Evolutionary conservation across 768 basidiomycete genomes (phyloP), one percentile per base, ranked within the genome.

Genomic region (Filobasidium floriforme): DNA sequence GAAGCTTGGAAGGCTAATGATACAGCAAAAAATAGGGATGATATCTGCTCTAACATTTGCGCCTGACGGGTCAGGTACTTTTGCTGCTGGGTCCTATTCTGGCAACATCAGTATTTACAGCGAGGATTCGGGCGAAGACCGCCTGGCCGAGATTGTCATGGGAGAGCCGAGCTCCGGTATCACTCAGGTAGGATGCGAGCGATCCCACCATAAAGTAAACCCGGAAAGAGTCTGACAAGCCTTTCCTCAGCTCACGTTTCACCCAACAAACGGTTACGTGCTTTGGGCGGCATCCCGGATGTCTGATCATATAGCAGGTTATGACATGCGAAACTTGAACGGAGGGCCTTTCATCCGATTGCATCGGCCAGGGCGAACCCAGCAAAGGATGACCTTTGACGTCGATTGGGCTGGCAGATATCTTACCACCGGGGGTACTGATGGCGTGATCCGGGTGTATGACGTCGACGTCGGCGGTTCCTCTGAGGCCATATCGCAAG

Each of bases 11-110:
- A 49, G 46, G 46, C 18, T 49, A 22, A 22, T 12, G 3, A 49
- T 12, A 18, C 18, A 49, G 46, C 15, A 4, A 49, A 4, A 49
- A n/a, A 40, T 62, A 91, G 92, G 93, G 0, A 90, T 97, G 67
- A 83, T 97, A 51, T 92, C 92, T 4, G 80, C 90, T 0, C 79
- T 98, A 5, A 85, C 89, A 0, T 92, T 96, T 76, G 86, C 85
- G 19, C 82, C 86, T 0, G 85, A 85, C 54, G 80, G 83, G 41
- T 79, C 80, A 0, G 85, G 85, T 46, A 79, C 87, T 15, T 92
- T 86, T 69, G 92, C 91, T 0, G 91, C 89, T 7, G 92, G 91
- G 0, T 88, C 85, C 7, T 84, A 90, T 11, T 73, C 81, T 0
- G 79, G 81, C 3, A 68, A 69, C 0, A 71, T 80, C 7, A 73